Percentiles rank a stretch among this genome's conserved stretches.
Conservation (phyloP, 2,329 filamentous ascomycete species). For the Peltaster fructicola region DNA sequence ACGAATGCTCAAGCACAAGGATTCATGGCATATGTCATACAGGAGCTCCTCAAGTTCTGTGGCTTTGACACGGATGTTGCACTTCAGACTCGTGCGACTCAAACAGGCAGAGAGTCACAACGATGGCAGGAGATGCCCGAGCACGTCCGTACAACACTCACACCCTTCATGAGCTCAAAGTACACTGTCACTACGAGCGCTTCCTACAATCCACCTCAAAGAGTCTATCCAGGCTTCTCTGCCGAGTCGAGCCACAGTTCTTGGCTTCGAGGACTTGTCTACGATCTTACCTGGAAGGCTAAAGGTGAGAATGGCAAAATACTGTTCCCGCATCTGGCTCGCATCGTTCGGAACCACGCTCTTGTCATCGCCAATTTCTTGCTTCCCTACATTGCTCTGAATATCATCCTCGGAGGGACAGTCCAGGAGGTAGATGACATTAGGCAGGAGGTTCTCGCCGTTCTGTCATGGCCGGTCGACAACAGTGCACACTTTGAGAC, state of each 20-base stretch:
- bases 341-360: constrained; percentile 73
- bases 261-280: constrained; percentile 68
- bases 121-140: constrained; percentile 69
- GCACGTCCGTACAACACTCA: constrained; percentile 60
- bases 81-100: constrained; percentile 33
- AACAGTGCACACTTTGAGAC: constrained; percentile 47
- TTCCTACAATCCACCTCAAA: constrained; percentile 11
- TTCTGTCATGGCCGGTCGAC: constrained; percentile 50
- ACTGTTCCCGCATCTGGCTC: constrained; percentile 65
- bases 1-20: constrained; percentile 78
- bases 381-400: constrained; percentile 70
- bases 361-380: constrained; percentile 74
- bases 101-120: constrained; percentile 43
- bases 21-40: constrained; percentile 86
- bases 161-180: constrained; percentile 70
- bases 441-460: constrained; percentile 52
- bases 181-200: constrained; percentile 46
- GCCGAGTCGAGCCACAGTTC: constrained; percentile 50
- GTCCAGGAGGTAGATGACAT: constrained; percentile 47
- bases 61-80: constrained; percentile 46
- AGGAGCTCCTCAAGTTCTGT: constrained; percentile 67
- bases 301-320: constrained; percentile 57
- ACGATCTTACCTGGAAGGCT: constrained; percentile 64
- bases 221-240: constrained; percentile 59
- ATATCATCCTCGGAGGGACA: constrained; percentile 59